Base-by-base conservation (phyloP, 2,329 filamentous ascomycete genomes). In the Fusarium oligoseptatum region DNA sequence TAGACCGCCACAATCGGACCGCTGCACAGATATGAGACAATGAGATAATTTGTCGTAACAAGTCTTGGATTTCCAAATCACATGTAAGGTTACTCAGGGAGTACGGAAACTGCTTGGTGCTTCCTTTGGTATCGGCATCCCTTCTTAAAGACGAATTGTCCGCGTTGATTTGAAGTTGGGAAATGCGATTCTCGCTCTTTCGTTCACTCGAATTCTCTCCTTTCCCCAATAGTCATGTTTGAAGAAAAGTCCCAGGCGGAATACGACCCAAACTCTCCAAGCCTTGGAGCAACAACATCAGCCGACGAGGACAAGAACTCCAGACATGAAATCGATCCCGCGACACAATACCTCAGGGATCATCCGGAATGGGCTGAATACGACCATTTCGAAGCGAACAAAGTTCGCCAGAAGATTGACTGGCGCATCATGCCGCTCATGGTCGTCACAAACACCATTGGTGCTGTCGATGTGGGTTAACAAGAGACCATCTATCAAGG, bases 391-490 rank as follows among this genome's bases (percentile, higher is more conserved):
- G 55, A 57, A 39, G 29, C 55, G 15, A 64, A 56, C 24, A 48
- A 34, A 2, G 63, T 72, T n/a, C 63, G 66, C 2, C 32, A 64
- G 8, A 70, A 67, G 52, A 70, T 72, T 32, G 70, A 72, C 22
- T 67, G 69, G 66, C 45, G 65, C 5, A 41, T 71, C 10, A 68
- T 71, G 68, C 68, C 68, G 12, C 43, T 68, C 34, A 27, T 60
- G 17, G 37, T 67, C n/a, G 45, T 45, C 11, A 71, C 60, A 22
- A 27, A 34, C 34, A 68, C 45, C n/a, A 60, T 64, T 29, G 45
- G 55, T 1, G 68, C 45, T 27, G 60, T 71, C 2, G 68, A 71
- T 43, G 67, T 63, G 12, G 43, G 67, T 50, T n/a, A 14, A 6
- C 34, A 34, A 6, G n/a, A 14, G 12, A 2, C 14, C 12, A 22